Evolutionary conservation across 2,329 filamentous ascomycete species (phyloP).

Genomic region (Diaporthe citri): DNA sequence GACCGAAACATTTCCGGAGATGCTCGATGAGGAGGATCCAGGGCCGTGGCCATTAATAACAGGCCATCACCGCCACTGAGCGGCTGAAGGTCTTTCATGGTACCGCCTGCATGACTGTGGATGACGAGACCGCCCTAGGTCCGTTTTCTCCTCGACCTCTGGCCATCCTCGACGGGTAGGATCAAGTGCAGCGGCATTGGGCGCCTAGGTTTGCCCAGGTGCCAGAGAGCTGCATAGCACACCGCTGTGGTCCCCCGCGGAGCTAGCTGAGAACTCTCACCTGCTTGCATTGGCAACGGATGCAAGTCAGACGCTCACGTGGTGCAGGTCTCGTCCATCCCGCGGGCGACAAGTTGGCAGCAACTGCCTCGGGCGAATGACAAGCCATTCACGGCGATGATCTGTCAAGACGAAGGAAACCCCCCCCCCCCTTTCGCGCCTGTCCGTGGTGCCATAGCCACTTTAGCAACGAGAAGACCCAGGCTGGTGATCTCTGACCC

Average conservation of each 20-base stretch:
- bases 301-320: conserved; percentile 31
- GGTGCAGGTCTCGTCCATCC: conserved; percentile 22
- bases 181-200: conserved; percentile 11
- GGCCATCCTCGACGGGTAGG: not conserved
- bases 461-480: not conserved
- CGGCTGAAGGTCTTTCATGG: conserved; percentile 18
- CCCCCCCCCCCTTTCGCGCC: conserved; percentile 1
- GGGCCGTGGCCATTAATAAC: not conserved
- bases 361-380: conserved; percentile 11
- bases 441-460: not conserved
- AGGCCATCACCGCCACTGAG: not conserved
- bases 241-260: conserved; percentile 22
- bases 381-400: not conserved
- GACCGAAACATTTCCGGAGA: not conserved
- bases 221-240: conserved; percentile 21
- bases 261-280: conserved; percentile 8
- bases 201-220: conserved; percentile 8
- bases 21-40: not conserved
- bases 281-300: conserved; percentile 6
- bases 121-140: conserved; percentile 3
- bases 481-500: conserved; percentile 14
- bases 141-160: not conserved
- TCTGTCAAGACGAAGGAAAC: conserved; percentile 4
- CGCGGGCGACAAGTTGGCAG: not conserved
- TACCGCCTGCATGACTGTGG: conserved; percentile 12